Conservation (phyloP, 164 flowering plant species). For the Chloranthus sessilifolius region DNA sequence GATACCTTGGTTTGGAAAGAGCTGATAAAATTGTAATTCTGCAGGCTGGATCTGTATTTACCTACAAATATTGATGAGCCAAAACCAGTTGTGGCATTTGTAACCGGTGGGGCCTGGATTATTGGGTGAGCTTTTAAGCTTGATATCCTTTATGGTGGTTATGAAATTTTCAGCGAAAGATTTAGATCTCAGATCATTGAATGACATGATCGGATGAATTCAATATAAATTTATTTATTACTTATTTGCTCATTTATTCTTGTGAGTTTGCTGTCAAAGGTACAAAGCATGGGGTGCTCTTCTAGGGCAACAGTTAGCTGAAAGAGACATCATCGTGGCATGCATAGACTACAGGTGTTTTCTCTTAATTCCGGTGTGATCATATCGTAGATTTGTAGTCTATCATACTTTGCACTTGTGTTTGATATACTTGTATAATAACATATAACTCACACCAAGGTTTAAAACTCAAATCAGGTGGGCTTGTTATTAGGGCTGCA, state of each 20-base stretch:
- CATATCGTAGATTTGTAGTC: no score
- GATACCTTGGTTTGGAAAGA: no score
- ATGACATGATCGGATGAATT: no score
- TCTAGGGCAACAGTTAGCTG: slow-evolving; percentile 74
- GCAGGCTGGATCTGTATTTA: slow-evolving; percentile 85
- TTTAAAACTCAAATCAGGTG: no score
- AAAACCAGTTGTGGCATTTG: slow-evolving; percentile 92
- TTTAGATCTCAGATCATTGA: no score
- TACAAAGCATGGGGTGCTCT: slow-evolving; percentile 98
- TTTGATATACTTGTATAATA: no score
- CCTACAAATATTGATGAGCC: slow-evolving; percentile 48
- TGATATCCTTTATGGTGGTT: no score
- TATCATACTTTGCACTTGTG: no score
- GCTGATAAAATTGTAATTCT: slow-evolving; percentile 7
- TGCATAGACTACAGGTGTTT: slow-evolving; percentile 91
- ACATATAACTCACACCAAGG: no score
- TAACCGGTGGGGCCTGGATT: slow-evolving; percentile 99
- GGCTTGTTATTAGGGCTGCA: no score
- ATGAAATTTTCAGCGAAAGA: no score
- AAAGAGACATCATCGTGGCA: slow-evolving; percentile 86
- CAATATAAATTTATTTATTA: no score
- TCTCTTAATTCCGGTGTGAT: slow-evolving; percentile 6
- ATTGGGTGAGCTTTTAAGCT: slow-evolving; percentile 64
- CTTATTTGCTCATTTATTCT: neutral
- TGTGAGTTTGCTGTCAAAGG: slow-evolving; percentile 31